Evolutionary conservation across 345 rosid genomes (phyloP), one percentile per base, ranked within the genome.

Genomic region (Trapa incisa): DNA sequence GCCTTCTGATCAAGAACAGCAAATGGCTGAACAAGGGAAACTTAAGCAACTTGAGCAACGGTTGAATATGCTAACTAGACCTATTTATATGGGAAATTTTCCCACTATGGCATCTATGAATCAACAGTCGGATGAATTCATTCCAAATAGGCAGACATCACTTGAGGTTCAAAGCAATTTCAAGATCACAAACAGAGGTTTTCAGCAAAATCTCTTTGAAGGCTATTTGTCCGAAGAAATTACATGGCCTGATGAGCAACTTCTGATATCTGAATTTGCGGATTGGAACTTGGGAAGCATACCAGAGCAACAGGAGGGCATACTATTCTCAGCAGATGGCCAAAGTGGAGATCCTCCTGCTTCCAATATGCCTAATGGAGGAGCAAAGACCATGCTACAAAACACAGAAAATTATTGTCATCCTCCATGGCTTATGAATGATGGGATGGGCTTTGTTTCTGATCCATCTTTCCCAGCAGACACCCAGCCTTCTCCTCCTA

Each of bases 11-110:
- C 38, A 58, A 58, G 37, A 32, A 0, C 33, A 22, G 29, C 2
- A 32, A 35, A 58, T 67, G 74, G 87, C 87, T 91, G 86, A 80
- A 69, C 82, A 79, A 43, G 65, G 75, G 71, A 82, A 79, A 79
- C 41, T 22, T 22, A 22, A 22, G 29, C 29, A 22, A 22, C 29
- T 68, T 69, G 89, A 84, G 70, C 52, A 47, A 22, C 91, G 80
- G 76, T 80, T 74, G 32, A 94, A 89, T 79, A 91, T 87, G 70
- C 67, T 86, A 37, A 89, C 84, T 73, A 86, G 77, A 77, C 88
- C 86, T 76, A 85, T 89, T 78, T 86, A 86, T 78, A 87, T 84
- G 2, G 74, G 89, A 17, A 22, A 22, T 22, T 22, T 22, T 22
- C 29, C 29, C 29, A 22, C 29, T 22, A 22, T 22, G 29, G 29